These are phyloP conservation scores for Isabelozyma rhagii DNA, from an alignment of 805 yeast species.

Conservation along the genomic window DNA sequence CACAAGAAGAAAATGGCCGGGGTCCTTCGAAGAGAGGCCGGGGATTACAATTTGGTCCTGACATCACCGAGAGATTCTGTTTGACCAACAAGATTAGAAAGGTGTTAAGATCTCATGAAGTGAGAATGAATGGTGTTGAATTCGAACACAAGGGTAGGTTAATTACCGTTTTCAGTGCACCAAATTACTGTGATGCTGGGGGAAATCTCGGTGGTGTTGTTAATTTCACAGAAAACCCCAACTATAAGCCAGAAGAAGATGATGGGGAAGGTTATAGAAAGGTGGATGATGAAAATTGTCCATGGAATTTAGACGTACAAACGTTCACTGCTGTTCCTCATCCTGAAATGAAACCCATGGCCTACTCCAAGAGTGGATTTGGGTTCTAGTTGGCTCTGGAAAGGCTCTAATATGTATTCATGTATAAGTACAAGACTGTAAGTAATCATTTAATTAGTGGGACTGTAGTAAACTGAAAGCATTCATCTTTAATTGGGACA, in stretches of 20 bases:
- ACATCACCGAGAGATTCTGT: slow-evolving; percentile 79
- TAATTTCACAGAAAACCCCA: slow-evolving; percentile 52
- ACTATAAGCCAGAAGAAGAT: slow-evolving; percentile 44
- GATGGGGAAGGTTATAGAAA: slow-evolving; percentile 40
- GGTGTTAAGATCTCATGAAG: slow-evolving; percentile 92
- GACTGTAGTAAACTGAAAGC: no score
- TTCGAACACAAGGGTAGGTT: slow-evolving; percentile 82
- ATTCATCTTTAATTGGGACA: no score
- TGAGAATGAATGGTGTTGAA: slow-evolving; percentile 86
- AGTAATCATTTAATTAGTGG: no score
- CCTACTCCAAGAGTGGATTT: slow-evolving; percentile 55
- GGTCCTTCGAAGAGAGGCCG: slow-evolving; percentile 91
- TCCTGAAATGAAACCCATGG: slow-evolving; percentile 94
- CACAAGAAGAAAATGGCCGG: slow-evolving; percentile 74
- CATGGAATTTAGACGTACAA: slow-evolving; percentile 48
- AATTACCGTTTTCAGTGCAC: slow-evolving; percentile 96
- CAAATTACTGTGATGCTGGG: slow-evolving; percentile 91
- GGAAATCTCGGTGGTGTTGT: slow-evolving; percentile 91
- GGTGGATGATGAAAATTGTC: slow-evolving; percentile 36
- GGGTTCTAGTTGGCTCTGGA: slow-evolving; percentile 23
- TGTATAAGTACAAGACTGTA: no score
- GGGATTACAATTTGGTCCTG: slow-evolving; percentile 97
- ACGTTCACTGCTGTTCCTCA: slow-evolving; percentile 83
- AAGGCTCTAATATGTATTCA: no score
- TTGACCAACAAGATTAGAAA: slow-evolving; percentile 68